Base-by-base conservation (phyloP, 768 basidiomycete species). In the Lactarius evosmus region DNA sequence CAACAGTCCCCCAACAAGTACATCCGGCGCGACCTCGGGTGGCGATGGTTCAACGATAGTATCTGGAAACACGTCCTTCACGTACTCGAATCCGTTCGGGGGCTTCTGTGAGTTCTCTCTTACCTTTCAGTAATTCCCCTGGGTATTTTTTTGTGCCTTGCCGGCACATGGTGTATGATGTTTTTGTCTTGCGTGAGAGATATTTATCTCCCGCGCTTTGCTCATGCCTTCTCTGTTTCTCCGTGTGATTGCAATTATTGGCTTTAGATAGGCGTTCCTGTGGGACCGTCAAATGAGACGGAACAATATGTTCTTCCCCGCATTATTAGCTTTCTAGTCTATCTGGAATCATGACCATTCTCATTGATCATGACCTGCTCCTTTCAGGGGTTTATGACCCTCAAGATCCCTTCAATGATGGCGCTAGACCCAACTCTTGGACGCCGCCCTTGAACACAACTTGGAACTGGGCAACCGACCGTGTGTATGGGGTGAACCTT, bases 351-450 rank as follows among this genome's bases (percentile, higher is more conserved):
- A 19, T 36, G 41, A n/a, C 29, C n/a, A 32, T 33, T 25, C 32
- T 12, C 22, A 17, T 25, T 65, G 49, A 50, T 40, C 2, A 56
- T 55, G 27, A 36, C 36, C 33, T 62, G 55, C 44, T 7, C 36
- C 30, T 19, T 63, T 33, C 62, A 88, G 87, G 87, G 88, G 79
- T 82, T 51, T 77, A 76, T 75, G 85, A 92, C 74, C 86, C 87
- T 27, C 79, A 84, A 51, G 77, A 90, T 71, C 90, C 93, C 9
- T 91, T 85, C 78, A 88, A 87, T 75, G 85, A 89, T 72, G 78
- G 82, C 60, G 93, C 93, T 14, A 82, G 78, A 59, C 82, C 89
- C 5, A 91, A 95, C 69, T 84, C 82, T 2, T 95, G 88, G 85
- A 88, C 89, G 3, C 91, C 90, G 2, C 81, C 89, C 16, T 79